phyloP scores from a whole-genome alignment of 441 rosid species.

The Adansonia gregorii region DNA sequence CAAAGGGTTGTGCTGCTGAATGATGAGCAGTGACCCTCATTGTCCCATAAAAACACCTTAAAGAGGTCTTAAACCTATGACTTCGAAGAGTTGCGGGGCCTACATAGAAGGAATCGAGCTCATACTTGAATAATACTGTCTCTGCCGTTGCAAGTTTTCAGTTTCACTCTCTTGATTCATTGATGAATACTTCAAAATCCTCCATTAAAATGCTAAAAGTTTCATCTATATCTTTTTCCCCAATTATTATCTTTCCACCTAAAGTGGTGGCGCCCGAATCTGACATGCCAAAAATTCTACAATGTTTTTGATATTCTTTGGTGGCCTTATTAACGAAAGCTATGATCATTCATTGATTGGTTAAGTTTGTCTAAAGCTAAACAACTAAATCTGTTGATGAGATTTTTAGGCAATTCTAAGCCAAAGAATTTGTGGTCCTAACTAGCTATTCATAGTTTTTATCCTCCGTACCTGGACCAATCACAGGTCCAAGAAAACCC shows the following conservation, averaged over 20 bases:
- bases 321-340: background rate
- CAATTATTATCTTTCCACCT: background rate
- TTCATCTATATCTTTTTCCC: background rate
- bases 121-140: constrained; percentile 24
- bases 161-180: constrained; percentile 4
- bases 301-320: background rate
- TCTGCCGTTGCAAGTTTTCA: background rate
- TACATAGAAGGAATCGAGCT: constrained; percentile 17
- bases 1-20: constrained; percentile 22
- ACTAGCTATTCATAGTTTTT: background rate
- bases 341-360: constrained; percentile 29
- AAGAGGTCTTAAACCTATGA: constrained; percentile 25
- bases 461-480: constrained; percentile 16
- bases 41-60: constrained; percentile 1
- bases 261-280: background rate
- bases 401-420: constrained; percentile 16
- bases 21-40: constrained; percentile 27
- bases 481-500: background rate
- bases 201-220: background rate
- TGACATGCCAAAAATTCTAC: background rate
- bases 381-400: background rate
- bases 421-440: constrained; percentile 24
- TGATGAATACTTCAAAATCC: background rate
- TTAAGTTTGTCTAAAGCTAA: background rate
- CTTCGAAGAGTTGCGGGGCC: constrained; percentile 21